Base-by-base conservation (phyloP, 73 alveolate species). In the Paramecium octaurelia region DNA sequence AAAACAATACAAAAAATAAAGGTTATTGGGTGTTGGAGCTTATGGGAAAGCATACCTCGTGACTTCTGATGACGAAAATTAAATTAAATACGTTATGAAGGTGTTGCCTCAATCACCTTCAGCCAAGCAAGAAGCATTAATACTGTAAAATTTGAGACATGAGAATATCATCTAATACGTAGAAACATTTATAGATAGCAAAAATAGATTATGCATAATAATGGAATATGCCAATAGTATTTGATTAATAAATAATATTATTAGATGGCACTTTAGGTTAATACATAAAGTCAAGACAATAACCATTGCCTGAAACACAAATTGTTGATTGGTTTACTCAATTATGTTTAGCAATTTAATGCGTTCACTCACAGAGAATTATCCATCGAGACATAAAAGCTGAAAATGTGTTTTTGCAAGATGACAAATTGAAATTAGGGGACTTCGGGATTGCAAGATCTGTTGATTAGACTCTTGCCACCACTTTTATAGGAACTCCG, bases 171-270 rank as follows among this genome's bases (percentile, higher is more conserved):
- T 86, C 21, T 14, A 54, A 23, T 86, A 44, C 36, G 42, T 31
- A 7, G 93, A 86, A 21, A 70, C 93, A 31, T 86, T 59, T 58
- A 16, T 43, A 12, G 86, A 58, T 27, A 23, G 69, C 38, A 34
- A 77, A 27, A 80, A 86, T 34, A n/a, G 88, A n/a, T 86, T 95
- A 68, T 87, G 96, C 92, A 86, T 95, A 54, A 89, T 95, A 34
- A 95, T 95, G 98, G 98, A 95, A 80, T 95, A 94, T 94, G 98
- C 98, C 1, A 95, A 95, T 83, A 96, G 95, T 86, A 68, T 16
- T 86, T 16, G 9, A 4, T 2, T 3, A 6, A 29, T 4, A 36
- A 20, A 35, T 29, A 54, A 54, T 54, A 54, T 54, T 34, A n/a
- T 4, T 42, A 86, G 84, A 57, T 57, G 84, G 86, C n/a, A 86